Base-by-base conservation (phyloP, 306 rosid species). In the Medicago arabica region DNA sequence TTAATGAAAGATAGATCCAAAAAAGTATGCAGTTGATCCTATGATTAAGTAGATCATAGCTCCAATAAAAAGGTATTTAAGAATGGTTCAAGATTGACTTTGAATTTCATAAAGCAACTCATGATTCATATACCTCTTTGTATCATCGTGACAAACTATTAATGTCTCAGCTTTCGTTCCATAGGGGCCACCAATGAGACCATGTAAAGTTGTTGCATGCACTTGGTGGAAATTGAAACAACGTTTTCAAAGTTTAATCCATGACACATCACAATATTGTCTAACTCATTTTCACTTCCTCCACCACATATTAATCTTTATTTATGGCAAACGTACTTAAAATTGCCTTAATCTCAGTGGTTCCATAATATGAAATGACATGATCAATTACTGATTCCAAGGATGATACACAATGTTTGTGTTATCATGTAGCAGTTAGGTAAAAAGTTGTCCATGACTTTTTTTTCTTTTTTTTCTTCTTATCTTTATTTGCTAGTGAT, bases 81-180 rank as follows among this genome's bases (percentile, higher is more conserved):
- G 78, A 0, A 44, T 36, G 4, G 70, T 74, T 25, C 69, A 60
- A 25, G 60, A 14, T 1, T 46, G 36, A 60, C 70, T 61, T 31
- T 74, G 10, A 74, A 70, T 61, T 31, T 61, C 50, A 31, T 61
- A 31, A 16, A 74, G 38, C 69, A 61, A 54, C 9, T 6, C 12
- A 0, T 60, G 36, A 17, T 74, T 67, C 78, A 61, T 61, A 1
- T 61, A 1, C 78, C 78, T 61, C 70, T 46, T 28, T 28, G 78
- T 74, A 17, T 74, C 78, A 60, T 74, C 69, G 78, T 74, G 78
- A 18, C 70, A 61, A 44, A 74, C 39, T 1, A 70, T 74, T 28
- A 74, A 15, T n/a, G 69, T 69, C 14, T 17, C 78, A 21, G 23
- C 23, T 21, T 21, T 21, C 23, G 23, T 21, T 21, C 23, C 1